Conservation (phyloP, 106 monocot species). For the Phalaenopsis aphrodite region DNA sequence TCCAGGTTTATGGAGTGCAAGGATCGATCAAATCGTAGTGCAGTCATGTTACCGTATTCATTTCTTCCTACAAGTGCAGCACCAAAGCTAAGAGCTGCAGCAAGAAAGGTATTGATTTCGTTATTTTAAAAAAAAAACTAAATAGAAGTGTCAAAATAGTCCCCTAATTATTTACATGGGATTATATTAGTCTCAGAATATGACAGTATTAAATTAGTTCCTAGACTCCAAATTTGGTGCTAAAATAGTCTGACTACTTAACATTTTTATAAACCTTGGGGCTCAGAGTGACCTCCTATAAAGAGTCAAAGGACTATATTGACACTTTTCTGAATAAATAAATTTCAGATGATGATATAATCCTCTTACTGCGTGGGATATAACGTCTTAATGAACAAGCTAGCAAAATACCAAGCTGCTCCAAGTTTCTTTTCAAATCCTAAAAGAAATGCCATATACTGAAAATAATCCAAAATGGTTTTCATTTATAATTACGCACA, state of each 20-base stretch:
- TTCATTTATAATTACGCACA: background rate
- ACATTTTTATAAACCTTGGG: too few relatives aligned
- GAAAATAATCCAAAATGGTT: background rate
- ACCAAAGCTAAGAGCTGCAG: slow-evolving; percentile 53
- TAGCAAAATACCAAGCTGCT: background rate
- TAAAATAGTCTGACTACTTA: too few relatives aligned
- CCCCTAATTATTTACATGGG: too few relatives aligned
- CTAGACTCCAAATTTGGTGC: too few relatives aligned
- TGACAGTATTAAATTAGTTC: too few relatives aligned
- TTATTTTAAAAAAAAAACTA: background rate
- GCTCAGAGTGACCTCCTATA: too few relatives aligned
- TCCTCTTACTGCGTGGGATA: background rate
- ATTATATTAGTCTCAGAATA: too few relatives aligned
- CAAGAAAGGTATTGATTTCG: slow-evolving; percentile 47
- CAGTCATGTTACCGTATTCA: slow-evolving; percentile 71
- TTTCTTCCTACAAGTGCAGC: slow-evolving; percentile 82
- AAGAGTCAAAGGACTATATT: too few relatives aligned
- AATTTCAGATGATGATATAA: background rate
- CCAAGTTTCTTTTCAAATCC: background rate
- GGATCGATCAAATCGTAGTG: slow-evolving; percentile 72
- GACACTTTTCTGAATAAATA: background rate
- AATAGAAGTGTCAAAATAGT: too few relatives aligned
- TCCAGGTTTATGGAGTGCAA: slow-evolving; percentile 99
- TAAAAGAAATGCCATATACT: background rate
- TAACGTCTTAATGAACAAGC: background rate